A percentile compares a stretch with the other conserved stretches of the same genome.
Evolutionary conservation across 1,284 basidiomycete species (phyloP).

Genomic region (Trametes polyzona): DNA sequence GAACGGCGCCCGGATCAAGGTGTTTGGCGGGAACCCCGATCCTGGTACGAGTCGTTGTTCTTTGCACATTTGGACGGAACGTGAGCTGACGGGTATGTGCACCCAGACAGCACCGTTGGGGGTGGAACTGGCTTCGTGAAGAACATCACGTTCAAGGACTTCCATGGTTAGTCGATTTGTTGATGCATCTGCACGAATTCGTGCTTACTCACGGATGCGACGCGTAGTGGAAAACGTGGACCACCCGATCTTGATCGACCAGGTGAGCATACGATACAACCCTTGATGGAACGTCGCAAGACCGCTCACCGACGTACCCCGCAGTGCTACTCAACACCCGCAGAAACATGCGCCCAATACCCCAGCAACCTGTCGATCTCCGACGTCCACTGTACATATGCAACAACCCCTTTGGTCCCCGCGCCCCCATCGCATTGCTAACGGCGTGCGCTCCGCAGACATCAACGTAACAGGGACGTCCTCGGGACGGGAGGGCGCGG

Average conservation of each 20-base stretch:
- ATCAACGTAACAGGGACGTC: constrained; percentile 45
- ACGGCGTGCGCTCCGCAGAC: constrained; percentile 22
- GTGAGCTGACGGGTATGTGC: not conserved
- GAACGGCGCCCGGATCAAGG: constrained; percentile 72
- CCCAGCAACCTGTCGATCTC: constrained; percentile 54
- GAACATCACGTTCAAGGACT: constrained; percentile 57
- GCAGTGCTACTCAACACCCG: constrained; percentile 58
- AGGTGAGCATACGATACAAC: constrained; percentile 36
- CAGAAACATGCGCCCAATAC: constrained; percentile 49
- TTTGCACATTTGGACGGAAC: not conserved
- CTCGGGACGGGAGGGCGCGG: constrained; percentile 39
- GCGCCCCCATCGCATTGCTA: not conserved
- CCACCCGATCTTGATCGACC: constrained; percentile 59
- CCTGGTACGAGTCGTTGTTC: constrained; percentile 26
- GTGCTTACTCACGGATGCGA: too few species aligned
- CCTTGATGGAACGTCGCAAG: not conserved
- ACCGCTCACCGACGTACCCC: not conserved
- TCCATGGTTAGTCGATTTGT: constrained; percentile 32
- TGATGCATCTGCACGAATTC: not conserved
- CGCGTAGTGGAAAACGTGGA: constrained; percentile 51
- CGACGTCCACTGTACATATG: constrained; percentile 42
- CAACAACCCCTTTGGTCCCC: not conserved
- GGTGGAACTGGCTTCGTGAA: constrained; percentile 65
- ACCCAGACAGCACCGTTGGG: constrained; percentile 41
- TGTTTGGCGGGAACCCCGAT: constrained; percentile 53